phyloP scores from a whole-genome alignment of 257 asterid species.

The Cinchona pubescens region DNA sequence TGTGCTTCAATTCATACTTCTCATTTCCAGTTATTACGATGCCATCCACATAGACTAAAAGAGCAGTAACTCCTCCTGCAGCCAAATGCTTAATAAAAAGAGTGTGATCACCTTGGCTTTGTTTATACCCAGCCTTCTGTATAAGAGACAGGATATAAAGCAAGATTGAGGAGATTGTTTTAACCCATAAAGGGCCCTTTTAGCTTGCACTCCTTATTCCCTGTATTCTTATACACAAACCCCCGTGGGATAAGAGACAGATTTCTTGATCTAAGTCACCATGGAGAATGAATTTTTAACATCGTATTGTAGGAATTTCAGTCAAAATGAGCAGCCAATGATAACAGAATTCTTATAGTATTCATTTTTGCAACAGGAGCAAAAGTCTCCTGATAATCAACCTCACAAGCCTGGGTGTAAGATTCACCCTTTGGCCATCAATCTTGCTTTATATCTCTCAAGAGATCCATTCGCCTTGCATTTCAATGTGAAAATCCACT shows the following conservation, averaged over 20 bases:
- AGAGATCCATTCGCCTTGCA: not conserved
- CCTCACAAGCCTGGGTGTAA: not conserved
- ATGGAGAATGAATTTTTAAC: slow-evolving; percentile 7
- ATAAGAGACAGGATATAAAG: not conserved
- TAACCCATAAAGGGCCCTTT: no score
- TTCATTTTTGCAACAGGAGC: slow-evolving; percentile 1
- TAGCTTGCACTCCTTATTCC: no score
- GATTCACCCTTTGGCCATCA: not conserved
- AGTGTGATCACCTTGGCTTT: no score
- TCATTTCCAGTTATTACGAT: not conserved
- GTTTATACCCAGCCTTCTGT: no score
- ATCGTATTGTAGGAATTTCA: slow-evolving; percentile 1
- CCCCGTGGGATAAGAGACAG: slow-evolving; percentile 3
- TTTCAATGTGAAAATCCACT: not conserved
- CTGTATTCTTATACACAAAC: no score
- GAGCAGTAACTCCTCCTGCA: no score
- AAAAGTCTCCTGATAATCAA: not conserved
- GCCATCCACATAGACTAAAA: not conserved
- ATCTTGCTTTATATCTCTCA: not conserved
- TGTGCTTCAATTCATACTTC: not conserved
- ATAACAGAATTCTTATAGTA: not conserved
- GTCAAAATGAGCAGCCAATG: not conserved
- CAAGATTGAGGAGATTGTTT: no score
- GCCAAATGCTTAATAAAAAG: no score
- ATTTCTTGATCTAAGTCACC: slow-evolving; percentile 1